Conservation (phyloP, 1,284 basidiomycete genomes). For the Trametes pubescens region DNA sequence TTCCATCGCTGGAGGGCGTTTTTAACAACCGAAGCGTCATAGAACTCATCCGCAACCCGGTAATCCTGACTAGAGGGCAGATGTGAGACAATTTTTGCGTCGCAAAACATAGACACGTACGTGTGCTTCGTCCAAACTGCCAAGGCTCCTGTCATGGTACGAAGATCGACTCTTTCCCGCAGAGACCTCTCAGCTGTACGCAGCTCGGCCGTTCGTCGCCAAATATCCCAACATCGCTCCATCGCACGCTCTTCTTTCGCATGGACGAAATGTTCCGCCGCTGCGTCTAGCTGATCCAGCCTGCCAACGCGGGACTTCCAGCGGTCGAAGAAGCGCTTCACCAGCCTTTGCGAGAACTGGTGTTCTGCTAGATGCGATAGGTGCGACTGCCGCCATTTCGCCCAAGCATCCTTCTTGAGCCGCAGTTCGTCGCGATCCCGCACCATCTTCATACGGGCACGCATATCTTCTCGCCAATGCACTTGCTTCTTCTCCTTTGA, state of each 20-base stretch:
- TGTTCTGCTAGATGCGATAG: constrained; percentile 57
- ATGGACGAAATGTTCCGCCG: constrained; percentile 56
- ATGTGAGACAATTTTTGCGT: not conserved
- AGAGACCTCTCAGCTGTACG: constrained; percentile 54
- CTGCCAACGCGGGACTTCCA: constrained; percentile 59
- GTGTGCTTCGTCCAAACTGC: constrained; percentile 62
- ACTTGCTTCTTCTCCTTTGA: constrained; percentile 59
- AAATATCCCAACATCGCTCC: constrained; percentile 58
- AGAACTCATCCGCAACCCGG: constrained; percentile 52
- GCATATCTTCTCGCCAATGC: constrained; percentile 73
- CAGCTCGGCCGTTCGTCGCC: constrained; percentile 58
- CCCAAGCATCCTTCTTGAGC: constrained; percentile 62
- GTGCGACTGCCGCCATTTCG: constrained; percentile 66
- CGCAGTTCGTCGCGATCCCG: constrained; percentile 60
- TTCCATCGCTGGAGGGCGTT: constrained; percentile 63
- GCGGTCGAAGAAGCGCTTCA: constrained; percentile 51
- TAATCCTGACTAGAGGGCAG: constrained; percentile 50
- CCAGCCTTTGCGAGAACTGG: constrained; percentile 54
- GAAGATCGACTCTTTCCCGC: constrained; percentile 50
- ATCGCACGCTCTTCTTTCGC: constrained; percentile 47
- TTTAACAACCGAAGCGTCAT: constrained; percentile 55
- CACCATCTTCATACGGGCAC: constrained; percentile 67
- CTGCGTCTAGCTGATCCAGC: constrained; percentile 53
- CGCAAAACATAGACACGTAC: constrained; percentile 50
- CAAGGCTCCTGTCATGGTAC: constrained; percentile 57